These are phyloP conservation scores for Phialophora expanda DNA, from an alignment of 2,329 filamentous ascomycete genomes.

Conservation along the genomic window DNA sequence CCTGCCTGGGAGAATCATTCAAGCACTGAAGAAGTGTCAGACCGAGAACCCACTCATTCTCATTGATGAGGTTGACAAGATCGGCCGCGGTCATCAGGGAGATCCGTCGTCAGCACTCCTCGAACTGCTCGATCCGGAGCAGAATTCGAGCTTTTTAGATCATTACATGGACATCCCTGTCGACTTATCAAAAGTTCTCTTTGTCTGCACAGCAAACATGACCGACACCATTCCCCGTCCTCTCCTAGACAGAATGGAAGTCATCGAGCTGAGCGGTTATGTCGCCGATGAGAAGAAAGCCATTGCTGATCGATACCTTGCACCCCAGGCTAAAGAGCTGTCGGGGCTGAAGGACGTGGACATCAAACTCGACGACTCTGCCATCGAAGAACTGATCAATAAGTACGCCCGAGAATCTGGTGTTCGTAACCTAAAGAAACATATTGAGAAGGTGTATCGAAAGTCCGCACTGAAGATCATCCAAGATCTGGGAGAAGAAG, in stretches of 20 bases:
- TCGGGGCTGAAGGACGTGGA: constrained; percentile 89
- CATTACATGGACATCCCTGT: constrained; percentile 99
- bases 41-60: constrained; percentile 96
- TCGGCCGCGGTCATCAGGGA: constrained; percentile 93
- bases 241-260: constrained; percentile 94
- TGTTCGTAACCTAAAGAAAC: constrained; percentile 97
- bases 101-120: constrained; percentile 93
- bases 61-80: constrained; percentile 98
- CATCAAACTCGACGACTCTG: constrained; percentile 82
- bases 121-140: constrained; percentile 92
- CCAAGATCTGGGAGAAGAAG: constrained; percentile 86
- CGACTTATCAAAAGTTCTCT: constrained; percentile 94
- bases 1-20: constrained; percentile 93
- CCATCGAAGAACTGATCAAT: constrained; percentile 96
- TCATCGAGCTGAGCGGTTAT: constrained; percentile 94
- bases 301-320: constrained; percentile 90
- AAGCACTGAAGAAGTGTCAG: constrained; percentile 97
- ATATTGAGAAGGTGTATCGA: constrained; percentile 98
- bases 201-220: constrained; percentile 99
- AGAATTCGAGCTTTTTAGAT: constrained; percentile 95
- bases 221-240: constrained; percentile 96
- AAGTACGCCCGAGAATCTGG: constrained; percentile 97
- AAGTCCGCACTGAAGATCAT: constrained; percentile 98
- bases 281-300: constrained; percentile 99
- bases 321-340: constrained; percentile 90